Evolutionary conservation across 2,329 filamentous ascomycete species (phyloP).

Genomic region (Colletotrichum camelliae): DNA sequence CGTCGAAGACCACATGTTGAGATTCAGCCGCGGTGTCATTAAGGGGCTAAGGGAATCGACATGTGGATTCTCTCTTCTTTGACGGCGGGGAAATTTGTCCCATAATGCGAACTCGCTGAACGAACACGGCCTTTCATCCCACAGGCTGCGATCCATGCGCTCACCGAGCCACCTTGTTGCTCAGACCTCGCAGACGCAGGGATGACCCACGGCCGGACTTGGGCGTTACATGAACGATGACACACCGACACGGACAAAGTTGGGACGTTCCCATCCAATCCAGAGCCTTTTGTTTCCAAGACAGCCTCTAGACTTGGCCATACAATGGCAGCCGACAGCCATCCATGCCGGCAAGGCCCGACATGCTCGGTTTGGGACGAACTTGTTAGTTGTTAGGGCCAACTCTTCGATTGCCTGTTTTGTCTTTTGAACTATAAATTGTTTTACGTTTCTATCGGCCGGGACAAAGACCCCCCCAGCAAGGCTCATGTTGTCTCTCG

Average conservation of each 20-base stretch:
- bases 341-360: neutral
- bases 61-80: neutral
- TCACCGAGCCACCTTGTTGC: neutral
- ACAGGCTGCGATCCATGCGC: neutral
- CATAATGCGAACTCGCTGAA: neutral
- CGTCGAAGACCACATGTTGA: neutral
- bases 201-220: neutral
- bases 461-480: neutral
- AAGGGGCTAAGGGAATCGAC: neutral
- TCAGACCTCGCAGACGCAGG: neutral
- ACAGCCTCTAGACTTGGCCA: neutral
- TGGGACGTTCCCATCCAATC: slow-evolving; percentile 3
- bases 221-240: neutral
- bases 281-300: neutral
- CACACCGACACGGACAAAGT: neutral
- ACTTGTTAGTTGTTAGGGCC: neutral
- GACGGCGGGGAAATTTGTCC: neutral
- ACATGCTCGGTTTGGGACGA: slow-evolving; percentile 4
- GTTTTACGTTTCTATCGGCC: neutral
- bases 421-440: neutral
- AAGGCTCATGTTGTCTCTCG: neutral
- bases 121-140: neutral
- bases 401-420: neutral
- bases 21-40: neutral
- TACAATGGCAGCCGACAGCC: neutral